phyloP scores from a whole-genome alignment of 306 rosid species.

The Lathyrus oleraceus region DNA sequence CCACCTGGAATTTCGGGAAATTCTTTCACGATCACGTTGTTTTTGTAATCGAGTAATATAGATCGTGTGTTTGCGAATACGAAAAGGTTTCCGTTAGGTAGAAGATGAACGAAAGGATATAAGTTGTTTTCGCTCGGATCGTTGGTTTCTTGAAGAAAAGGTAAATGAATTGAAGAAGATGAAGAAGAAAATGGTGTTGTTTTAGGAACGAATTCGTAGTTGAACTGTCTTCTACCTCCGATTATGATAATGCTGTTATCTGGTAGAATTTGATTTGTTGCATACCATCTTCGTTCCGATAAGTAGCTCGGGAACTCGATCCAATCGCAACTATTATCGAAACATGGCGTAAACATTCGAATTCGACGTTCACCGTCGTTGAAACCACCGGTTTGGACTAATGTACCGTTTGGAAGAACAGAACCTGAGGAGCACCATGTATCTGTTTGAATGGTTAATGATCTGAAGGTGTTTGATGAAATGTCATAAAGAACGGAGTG shows the following conservation, averaged over 20 bases:
- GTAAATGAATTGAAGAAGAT: conserved; percentile 8
- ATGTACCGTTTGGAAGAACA: conserved; percentile 65
- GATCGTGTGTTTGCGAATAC: conserved; percentile 72
- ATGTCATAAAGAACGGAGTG: conserved; percentile 71
- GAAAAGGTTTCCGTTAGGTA: conserved; percentile 82
- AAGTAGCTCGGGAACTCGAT: conserved; percentile 54
- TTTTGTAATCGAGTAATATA: conserved; percentile 52
- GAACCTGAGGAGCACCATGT: conserved; percentile 89
- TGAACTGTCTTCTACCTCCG: conserved; percentile 77
- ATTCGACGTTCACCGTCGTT: conserved; percentile 58
- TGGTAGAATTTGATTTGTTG: conserved; percentile 73
- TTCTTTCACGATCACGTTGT: conserved; percentile 51
- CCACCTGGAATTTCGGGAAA: conserved; percentile 63
- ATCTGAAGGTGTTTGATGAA: conserved; percentile 49
- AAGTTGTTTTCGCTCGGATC: conserved; percentile 67
- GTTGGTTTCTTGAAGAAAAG: conserved; percentile 52
- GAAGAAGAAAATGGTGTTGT: background rate
- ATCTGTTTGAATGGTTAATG: conserved; percentile 64
- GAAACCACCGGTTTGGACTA: conserved; percentile 81
- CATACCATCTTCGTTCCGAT: conserved; percentile 72
- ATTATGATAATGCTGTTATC: conserved; percentile 63
- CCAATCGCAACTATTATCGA: conserved; percentile 62
- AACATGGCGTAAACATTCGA: conserved; percentile 70
- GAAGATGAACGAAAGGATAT: conserved; percentile 78
- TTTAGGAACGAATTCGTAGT: conserved; percentile 69